Evolutionary conservation across 2,329 filamentous ascomycete genomes (phyloP).

Genomic region (Aspergillus uvarum): DNA sequence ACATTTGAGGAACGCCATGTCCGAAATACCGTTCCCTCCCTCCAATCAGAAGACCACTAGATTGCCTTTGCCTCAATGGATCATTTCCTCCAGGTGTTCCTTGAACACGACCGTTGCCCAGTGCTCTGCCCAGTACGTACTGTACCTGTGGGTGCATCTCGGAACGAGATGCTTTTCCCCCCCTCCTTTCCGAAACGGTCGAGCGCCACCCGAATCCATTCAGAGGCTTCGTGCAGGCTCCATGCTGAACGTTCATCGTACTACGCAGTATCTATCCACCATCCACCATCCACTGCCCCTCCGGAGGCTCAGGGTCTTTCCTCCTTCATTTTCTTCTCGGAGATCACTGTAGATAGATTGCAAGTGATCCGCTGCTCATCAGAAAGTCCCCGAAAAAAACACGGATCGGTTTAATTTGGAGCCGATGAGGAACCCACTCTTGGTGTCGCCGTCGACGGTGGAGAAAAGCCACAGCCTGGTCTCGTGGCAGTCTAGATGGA

Average conservation of each 20-base stretch:
- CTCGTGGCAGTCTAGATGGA: background rate
- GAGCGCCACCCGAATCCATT: background rate
- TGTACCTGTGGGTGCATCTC: too few relatives aligned
- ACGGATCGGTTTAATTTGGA: background rate
- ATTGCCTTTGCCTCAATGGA: background rate
- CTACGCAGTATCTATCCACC: too few relatives aligned
- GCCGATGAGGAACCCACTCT: background rate
- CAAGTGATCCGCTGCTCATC: background rate
- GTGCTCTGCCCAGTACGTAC: background rate
- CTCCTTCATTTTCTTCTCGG: background rate
- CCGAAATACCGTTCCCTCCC: background rate
- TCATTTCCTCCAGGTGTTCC: background rate
- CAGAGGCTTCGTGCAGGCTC: too few relatives aligned
- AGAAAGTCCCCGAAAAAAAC: background rate
- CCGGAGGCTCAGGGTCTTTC: background rate
- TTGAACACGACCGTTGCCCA: background rate
- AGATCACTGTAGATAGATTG: background rate
- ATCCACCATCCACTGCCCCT: background rate
- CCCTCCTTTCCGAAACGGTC: background rate
- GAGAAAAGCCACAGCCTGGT: background rate
- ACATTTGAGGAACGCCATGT: background rate
- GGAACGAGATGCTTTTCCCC: too few relatives aligned
- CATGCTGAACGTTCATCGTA: too few relatives aligned
- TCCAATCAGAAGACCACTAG: background rate
- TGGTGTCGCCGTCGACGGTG: background rate